Evolutionary conservation across 768 basidiomycete genomes (phyloP).

Genomic region (Boletus subcaerulescens): DNA sequence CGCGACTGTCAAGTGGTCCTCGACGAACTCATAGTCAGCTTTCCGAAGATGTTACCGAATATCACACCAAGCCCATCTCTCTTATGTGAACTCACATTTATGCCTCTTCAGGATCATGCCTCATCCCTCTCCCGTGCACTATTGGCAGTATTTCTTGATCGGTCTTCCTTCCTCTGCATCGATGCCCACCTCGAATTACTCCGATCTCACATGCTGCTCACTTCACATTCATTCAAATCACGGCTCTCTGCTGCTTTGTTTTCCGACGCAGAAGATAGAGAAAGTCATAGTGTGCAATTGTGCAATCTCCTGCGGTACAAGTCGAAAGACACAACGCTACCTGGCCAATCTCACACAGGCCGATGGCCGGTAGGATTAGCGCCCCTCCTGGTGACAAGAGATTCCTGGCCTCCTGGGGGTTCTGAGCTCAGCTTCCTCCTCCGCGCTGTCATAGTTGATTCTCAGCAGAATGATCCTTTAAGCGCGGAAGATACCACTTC

Average conservation of each 20-base stretch:
- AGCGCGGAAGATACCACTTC: slow-evolving; percentile 21
- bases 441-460: slow-evolving; percentile 82
- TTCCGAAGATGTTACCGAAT: slow-evolving; percentile 58
- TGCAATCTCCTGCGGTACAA: slow-evolving; percentile 24
- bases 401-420: slow-evolving; percentile 85
- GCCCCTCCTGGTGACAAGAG: slow-evolving; percentile 64
- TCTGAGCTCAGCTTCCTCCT: slow-evolving; percentile 81
- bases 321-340: slow-evolving; percentile 13
- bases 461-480: slow-evolving; percentile 42
- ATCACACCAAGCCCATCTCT: slow-evolving; percentile 63
- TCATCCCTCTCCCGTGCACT: slow-evolving; percentile 63
- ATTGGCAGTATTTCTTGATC: slow-evolving; percentile 62
- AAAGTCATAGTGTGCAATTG: slow-evolving; percentile 29
- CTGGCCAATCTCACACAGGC: slow-evolving; percentile 16
- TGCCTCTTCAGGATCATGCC: slow-evolving; percentile 60
- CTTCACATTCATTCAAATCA: slow-evolving; percentile 68
- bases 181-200: slow-evolving; percentile 64
- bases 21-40: slow-evolving; percentile 48
- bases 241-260: slow-evolving; percentile 73
- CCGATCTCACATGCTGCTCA: slow-evolving; percentile 72
- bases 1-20: slow-evolving; percentile 29
- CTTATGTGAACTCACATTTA: slow-evolving; percentile 60
- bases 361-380: slow-evolving; percentile 73
- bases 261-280: slow-evolving; percentile 61
- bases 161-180: slow-evolving; percentile 63